A percentile compares a stretch with the other conserved stretches of the same genome.
Evolutionary conservation across 1,139 yeast genomes (phyloP).

Genomic region (Pichia sp.): DNA sequence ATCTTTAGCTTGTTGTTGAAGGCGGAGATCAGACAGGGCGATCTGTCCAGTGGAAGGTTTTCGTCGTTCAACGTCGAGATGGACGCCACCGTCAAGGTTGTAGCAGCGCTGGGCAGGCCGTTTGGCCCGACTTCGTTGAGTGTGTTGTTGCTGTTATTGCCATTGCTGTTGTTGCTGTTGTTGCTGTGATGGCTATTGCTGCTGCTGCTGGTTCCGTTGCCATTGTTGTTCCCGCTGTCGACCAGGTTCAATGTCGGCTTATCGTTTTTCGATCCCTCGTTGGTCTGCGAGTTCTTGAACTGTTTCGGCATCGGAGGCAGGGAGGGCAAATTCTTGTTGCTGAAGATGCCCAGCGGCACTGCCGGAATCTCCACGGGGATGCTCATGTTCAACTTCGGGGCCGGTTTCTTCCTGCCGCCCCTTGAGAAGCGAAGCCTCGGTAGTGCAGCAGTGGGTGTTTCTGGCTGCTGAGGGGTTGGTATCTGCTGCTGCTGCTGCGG

Average conservation of each 20-base stretch:
- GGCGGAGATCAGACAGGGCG: slow-evolving; percentile 8
- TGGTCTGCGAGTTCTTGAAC: slow-evolving; percentile 1
- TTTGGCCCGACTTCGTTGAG: background rate
- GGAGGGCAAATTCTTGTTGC: slow-evolving; percentile 3
- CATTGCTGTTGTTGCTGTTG: background rate
- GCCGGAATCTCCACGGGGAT: slow-evolving; percentile 10
- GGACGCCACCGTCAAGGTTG: slow-evolving; percentile 16
- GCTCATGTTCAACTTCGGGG: slow-evolving; percentile 15
- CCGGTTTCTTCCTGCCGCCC: slow-evolving; percentile 14
- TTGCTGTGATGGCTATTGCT: background rate
- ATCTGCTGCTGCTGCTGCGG: background rate
- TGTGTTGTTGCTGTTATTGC: background rate
- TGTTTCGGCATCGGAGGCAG: slow-evolving; percentile 13
- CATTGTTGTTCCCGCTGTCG: background rate
- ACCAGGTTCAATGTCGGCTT: slow-evolving; percentile 3
- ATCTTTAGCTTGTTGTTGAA: slow-evolving; percentile 10
- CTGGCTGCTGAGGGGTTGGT: background rate
- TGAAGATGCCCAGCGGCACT: slow-evolving; percentile 6
- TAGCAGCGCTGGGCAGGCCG: slow-evolving; percentile 19
- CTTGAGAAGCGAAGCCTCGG: slow-evolving; percentile 13
- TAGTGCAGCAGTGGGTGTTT: slow-evolving; percentile 2
- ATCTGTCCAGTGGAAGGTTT: background rate
- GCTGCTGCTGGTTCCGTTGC: background rate
- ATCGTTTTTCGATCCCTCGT: background rate
- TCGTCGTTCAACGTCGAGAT: slow-evolving; percentile 16